These are phyloP conservation scores for Copromyces sp. DNA, from an alignment of 495 filamentous ascomycete species.

Conservation along the genomic window DNA sequence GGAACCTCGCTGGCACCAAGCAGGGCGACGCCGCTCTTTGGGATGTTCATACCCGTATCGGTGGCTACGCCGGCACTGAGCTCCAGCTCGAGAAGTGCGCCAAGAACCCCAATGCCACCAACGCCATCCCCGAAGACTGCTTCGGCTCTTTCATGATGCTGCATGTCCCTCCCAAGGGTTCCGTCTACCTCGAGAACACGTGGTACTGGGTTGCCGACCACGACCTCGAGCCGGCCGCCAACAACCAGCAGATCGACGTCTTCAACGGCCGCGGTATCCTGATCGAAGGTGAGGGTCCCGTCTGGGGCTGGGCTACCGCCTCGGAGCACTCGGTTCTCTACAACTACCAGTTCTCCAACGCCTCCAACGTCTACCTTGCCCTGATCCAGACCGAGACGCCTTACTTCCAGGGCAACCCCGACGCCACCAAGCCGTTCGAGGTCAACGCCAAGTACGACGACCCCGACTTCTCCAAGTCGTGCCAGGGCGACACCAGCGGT, in stretches of 20 bases:
- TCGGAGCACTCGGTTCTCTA: conserved; percentile 87
- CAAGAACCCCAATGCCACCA: conserved; percentile 54
- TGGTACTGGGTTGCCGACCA: conserved; percentile 98
- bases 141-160: conserved; percentile 74
- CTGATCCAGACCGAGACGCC: conserved; percentile 88
- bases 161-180: conserved; percentile 60
- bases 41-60: conserved; percentile 85
- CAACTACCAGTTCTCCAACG: conserved; percentile 73
- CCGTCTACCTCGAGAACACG: conserved; percentile 78
- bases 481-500: conserved; percentile 44
- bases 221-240: conserved; percentile 66
- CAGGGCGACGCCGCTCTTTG: conserved; percentile 73
- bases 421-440: conserved; percentile 56
- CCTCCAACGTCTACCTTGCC: conserved; percentile 73
- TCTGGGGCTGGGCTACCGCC: conserved; percentile 67
- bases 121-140: conserved; percentile 45
- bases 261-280: conserved; percentile 85
- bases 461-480: conserved; percentile 61
- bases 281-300: conserved; percentile 54
- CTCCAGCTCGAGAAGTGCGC: conserved; percentile 67
- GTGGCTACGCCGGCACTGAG: conserved; percentile 70
- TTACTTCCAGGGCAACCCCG: conserved; percentile 84
- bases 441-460: conserved; percentile 56
- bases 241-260: conserved; percentile 80
- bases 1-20: conserved; percentile 63